A percentile compares a stretch with the other conserved stretches of the same genome.
These are phyloP conservation scores for Eimeria brunetti DNA, from an alignment of 169 alveolate species.

Conservation along the genomic window DNA sequence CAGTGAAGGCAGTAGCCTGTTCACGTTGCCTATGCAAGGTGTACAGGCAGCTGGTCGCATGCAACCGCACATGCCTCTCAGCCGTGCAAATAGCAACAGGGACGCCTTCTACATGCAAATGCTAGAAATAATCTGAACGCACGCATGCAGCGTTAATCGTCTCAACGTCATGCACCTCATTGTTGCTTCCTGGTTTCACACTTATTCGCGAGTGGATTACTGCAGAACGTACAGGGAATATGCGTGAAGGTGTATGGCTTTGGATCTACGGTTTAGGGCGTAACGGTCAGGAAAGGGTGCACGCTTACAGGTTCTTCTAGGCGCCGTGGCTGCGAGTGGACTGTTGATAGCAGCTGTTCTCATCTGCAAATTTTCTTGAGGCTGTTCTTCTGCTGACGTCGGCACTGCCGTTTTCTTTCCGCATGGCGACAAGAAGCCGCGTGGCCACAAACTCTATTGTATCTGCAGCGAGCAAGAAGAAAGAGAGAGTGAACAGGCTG, in stretches of 20 bases:
- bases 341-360: conserved; percentile 23
- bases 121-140: not conserved
- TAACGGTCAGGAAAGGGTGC: too few relatives aligned
- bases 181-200: not conserved
- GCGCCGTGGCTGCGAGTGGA: conserved; percentile 10
- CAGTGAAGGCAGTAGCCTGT: not conserved
- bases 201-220: not conserved
- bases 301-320: not conserved
- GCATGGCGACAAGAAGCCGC: not conserved
- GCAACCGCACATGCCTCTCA: not conserved
- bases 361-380: conserved; percentile 16
- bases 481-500: too few relatives aligned
- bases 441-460: conserved; percentile 44
- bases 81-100: too few relatives aligned
- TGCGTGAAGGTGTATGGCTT: not conserved
- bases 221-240: not conserved
- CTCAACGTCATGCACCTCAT: not conserved
- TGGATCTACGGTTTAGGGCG: not conserved
- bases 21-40: not conserved
- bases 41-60: not conserved
- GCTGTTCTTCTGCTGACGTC: conserved; percentile 28
- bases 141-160: not conserved
- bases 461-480: not conserved
- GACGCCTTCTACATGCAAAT: not conserved
- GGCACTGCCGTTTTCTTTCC: conserved; percentile 2